Base-by-base conservation (phyloP, 108 stramenopile genomes). In the Conticribra guillardii region DNA sequence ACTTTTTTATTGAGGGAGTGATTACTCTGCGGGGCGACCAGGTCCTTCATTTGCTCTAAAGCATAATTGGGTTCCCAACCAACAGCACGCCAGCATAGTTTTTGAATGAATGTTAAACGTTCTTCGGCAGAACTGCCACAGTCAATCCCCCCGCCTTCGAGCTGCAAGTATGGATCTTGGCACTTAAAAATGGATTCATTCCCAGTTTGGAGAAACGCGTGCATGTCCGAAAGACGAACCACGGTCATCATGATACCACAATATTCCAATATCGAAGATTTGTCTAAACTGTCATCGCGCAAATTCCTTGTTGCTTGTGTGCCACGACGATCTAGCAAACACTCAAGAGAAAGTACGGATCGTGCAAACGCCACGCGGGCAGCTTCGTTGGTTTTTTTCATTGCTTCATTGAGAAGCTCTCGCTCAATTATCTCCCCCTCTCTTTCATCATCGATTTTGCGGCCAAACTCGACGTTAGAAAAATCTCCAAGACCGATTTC, bases 61-160 rank as follows among this genome's bases (percentile, higher is more conserved):
- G 71, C 84, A 75, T 54, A 67, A 4, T 69, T 76, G 3, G 89
- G 87, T 29, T 90, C 84, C 74, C 74, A 88, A 0, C 87, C 89
- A 15, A 90, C 52, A 22, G 84, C 76, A 47, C 68, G 59, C 34
- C 84, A 73, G 5, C 82, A 65, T 16, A 87, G 63, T 19, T 61
- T 75, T 65, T 90, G 87, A 52, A 90, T 67, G 18, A 68, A 60
- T 50, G 74, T 57, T 9, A 87, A 23, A 9, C 88, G 88, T 29
- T 69, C 54, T n/a, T 81, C 69, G 0, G 78, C 65, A 4, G 75
- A 55, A 0, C 59, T 37, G 14, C 45, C 34, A 16, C 60, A 37
- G 7, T 30, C 33, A 18, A 27, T 4, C 60, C 17, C 49, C 8
- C 28, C 11, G 28, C 16, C 16, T n/a, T 54, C 19, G 41, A 24